phyloP scores from a whole-genome alignment of 2,329 filamentous ascomycete species.

The Penicillium sp. region DNA sequence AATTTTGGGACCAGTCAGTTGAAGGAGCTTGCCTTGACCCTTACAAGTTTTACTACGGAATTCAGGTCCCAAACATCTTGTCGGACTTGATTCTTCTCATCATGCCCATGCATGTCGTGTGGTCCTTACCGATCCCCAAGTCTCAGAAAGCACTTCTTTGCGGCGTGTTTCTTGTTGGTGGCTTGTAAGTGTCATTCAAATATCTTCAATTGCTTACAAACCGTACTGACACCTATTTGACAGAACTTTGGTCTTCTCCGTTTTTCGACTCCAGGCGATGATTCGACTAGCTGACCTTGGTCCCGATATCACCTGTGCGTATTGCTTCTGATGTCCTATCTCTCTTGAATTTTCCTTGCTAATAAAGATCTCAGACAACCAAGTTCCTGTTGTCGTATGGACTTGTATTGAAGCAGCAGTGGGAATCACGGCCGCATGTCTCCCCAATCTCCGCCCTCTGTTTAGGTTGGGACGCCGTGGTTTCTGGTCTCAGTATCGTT shows the following conservation, averaged over 20 bases:
- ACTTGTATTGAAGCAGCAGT: constrained; percentile 33
- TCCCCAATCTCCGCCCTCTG: constrained; percentile 30
- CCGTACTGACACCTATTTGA: neutral
- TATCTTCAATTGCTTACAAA: neutral
- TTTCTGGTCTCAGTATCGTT: constrained; percentile 24
- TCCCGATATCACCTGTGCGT: constrained; percentile 33
- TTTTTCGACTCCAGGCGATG: constrained; percentile 30
- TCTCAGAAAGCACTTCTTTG: constrained; percentile 27
- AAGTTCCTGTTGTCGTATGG: constrained; percentile 33
- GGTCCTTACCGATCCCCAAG: constrained; percentile 27
- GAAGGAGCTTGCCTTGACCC: constrained; percentile 29
- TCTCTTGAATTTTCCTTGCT: neutral
- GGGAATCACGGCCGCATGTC: constrained; percentile 32
- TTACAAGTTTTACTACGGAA: constrained; percentile 29
- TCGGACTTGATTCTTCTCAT: constrained; percentile 29
- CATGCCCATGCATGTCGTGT: constrained; percentile 30
- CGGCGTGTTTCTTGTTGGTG: constrained; percentile 31
- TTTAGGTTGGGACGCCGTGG: constrained; percentile 20
- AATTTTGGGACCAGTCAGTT: constrained; percentile 28
- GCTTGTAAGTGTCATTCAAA: constrained; percentile 21
- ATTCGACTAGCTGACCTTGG: constrained; percentile 24
- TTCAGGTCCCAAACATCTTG: constrained; percentile 34
- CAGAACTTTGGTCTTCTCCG: constrained; percentile 30
- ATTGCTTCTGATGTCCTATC: neutral
- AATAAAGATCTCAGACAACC: constrained; percentile 22